Base-by-base conservation (phyloP, 2,329 filamentous ascomycete genomes). In the Ceratocystis eucalypticola region DNA sequence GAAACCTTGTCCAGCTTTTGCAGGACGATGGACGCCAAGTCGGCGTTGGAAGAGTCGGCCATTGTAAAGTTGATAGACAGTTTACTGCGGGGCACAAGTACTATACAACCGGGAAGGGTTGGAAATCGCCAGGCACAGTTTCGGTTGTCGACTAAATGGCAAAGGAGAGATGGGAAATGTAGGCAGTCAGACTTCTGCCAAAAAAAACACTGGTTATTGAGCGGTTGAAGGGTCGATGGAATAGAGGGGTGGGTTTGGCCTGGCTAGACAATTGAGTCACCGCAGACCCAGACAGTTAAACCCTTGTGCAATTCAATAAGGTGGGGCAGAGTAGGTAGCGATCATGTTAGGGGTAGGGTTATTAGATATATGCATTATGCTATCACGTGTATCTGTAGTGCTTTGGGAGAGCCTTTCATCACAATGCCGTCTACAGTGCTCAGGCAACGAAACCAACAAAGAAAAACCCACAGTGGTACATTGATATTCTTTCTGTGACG, bases 1-100 rank as follows among this genome's bases (percentile, higher is more conserved):
- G 86, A 83, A 69, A 83, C 77, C 72, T 82, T 78, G 74, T 81
- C 81, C 71, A 93, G 79, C 66, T 83, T 82, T 69, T 85, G 81
- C 71, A 93, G 82, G 70, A 92, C 80, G 72, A 84, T 79, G 66
- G 80, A 78, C 68, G 83, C 80, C 72, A 91, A 78, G 73, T 90
- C 86, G 75, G 78, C 78, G 61, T 73, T 64, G 41, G 74, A 72
- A 37, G 75, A 72, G 62, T 66, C 65, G 45, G 67, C 77, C 80
- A 82, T 82, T 66, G 66, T 75, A 68, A 59, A 64, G 44, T 45
- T 22, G 62, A 33, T 59, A 8, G 37, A 41, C 37, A 41, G 37
- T 12, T 41, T 41, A 41, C 37, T 59, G 55, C 55, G 55, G 55
- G 55, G 28, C 55, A 33, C 55, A 37, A 7, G 17, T 17, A n/a